Evolutionary conservation across 768 basidiomycete genomes (phyloP).

Genomic region (Mycena vulgaris): DNA sequence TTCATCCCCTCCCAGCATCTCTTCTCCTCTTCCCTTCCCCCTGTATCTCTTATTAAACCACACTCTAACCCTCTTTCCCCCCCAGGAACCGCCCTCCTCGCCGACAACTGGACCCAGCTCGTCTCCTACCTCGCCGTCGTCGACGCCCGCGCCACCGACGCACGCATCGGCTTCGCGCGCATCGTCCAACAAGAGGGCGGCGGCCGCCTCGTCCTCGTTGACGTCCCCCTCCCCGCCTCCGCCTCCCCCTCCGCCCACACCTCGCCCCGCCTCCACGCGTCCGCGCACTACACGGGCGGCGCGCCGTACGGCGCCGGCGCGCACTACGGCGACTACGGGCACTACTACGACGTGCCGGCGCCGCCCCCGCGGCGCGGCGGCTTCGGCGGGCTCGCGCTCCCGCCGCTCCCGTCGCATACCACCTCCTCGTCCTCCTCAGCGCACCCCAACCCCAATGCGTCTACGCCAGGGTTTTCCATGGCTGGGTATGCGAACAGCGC

Average conservation of each 20-base stretch:
- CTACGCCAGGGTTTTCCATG: no score
- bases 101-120: constrained; percentile 67
- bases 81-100: constrained; percentile 48
- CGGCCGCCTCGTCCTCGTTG: constrained; percentile 58
- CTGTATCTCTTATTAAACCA: no score
- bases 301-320: no score
- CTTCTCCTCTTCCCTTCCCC: no score
- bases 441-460: no score
- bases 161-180: constrained; percentile 62
- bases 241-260: neutral
- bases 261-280: neutral
- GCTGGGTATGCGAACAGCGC: no score
- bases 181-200: constrained; percentile 62
- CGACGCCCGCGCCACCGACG: constrained; percentile 65
- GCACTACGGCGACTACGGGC: no score
- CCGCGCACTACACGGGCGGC: neutral
- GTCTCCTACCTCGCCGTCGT: constrained; percentile 62
- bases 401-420: constrained; percentile 7
- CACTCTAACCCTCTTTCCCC: neutral
- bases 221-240: constrained; percentile 47
- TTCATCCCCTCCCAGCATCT: no score
- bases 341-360: neutral
- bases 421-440: no score
- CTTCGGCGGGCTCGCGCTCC: constrained; percentile 7
- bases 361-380: neutral